These are phyloP conservation scores for Rhipidocladum racemiflorum DNA, from an alignment of 176 grass and related monocot genomes.

Conservation along the genomic window DNA sequence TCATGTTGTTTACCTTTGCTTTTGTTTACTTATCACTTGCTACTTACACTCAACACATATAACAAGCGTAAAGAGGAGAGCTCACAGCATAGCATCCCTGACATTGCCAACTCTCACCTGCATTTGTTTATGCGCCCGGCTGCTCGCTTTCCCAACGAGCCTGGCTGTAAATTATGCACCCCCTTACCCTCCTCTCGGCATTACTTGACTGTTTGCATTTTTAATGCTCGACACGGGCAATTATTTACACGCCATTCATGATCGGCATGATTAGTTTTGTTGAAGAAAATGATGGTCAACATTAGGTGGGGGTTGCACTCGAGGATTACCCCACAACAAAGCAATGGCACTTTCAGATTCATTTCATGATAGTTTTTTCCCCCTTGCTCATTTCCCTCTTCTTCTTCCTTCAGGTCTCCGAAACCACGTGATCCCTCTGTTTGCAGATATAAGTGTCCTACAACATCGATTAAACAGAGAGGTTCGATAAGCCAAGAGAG, in stretches of 20 bases:
- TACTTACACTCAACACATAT: conserved; percentile 8
- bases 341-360: conserved; percentile 47
- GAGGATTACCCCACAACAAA: conserved; percentile 44
- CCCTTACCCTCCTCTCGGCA: conserved; percentile 25
- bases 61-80: conserved; percentile 45
- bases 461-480: neutral
- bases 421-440: neutral
- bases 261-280: conserved; percentile 60
- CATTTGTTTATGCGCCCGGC: conserved; percentile 47
- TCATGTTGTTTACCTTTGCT: conserved; percentile 70
- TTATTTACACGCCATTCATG: conserved; percentile 64
- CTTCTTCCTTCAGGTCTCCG: neutral
- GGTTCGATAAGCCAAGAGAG: neutral
- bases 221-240: conserved; percentile 49
- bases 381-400: neutral
- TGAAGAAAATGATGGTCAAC: conserved; percentile 52
- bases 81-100: conserved; percentile 46
- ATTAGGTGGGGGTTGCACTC: conserved; percentile 39
- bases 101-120: conserved; percentile 54
- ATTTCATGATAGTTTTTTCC: neutral
- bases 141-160: conserved; percentile 48
- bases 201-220: conserved; percentile 63
- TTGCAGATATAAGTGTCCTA: neutral
- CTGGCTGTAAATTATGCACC: conserved; percentile 62
- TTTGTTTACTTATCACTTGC: conserved; percentile 44